Percentiles rank a stretch among this genome's conserved stretches.
These are phyloP conservation scores for Aspergillus piperis DNA, from an alignment of 2,329 filamentous ascomycete genomes.

Conservation along the genomic window DNA sequence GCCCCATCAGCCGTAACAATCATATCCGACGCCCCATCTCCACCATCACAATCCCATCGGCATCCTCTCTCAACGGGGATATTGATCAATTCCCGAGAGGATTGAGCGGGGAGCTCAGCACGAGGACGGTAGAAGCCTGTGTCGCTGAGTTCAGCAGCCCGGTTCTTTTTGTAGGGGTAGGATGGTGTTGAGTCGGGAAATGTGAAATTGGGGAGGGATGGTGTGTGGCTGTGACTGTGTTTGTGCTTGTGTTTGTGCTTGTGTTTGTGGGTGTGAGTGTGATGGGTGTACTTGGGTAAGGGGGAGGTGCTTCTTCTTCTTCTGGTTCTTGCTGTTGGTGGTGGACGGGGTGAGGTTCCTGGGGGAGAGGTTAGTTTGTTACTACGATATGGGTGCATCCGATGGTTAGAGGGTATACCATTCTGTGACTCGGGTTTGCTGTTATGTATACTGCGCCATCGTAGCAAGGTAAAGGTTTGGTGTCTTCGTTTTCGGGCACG, in stretches of 20 bases:
- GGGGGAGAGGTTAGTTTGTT: neutral
- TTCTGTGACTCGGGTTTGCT: neutral
- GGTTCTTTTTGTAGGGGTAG: neutral
- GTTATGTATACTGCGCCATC: conserved; percentile 6
- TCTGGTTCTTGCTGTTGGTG: neutral
- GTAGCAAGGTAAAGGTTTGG: conserved; percentile 12
- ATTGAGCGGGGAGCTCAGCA: conserved; percentile 27
- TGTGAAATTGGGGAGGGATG: neutral
- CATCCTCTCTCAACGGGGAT: conserved; percentile 18
- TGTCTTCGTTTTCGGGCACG: conserved; percentile 6
- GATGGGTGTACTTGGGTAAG: neutral
- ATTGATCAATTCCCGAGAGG: conserved; percentile 35
- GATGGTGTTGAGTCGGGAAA: neutral
- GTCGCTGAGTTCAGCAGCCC: conserved; percentile 30
- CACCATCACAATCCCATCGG: neutral
- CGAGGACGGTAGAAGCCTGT: conserved; percentile 30
- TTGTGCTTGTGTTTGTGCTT: neutral
- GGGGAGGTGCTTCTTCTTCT: neutral
- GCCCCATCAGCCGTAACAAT: conserved; percentile 32
- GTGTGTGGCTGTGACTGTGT: neutral
- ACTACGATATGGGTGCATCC: neutral
- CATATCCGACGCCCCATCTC: neutral
- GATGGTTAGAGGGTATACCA: neutral
- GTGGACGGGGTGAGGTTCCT: neutral
- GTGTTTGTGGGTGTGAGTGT: neutral